These are phyloP conservation scores for Mytilinidion resinicola DNA, from an alignment of 495 filamentous ascomycete genomes.

Conservation along the genomic window DNA sequence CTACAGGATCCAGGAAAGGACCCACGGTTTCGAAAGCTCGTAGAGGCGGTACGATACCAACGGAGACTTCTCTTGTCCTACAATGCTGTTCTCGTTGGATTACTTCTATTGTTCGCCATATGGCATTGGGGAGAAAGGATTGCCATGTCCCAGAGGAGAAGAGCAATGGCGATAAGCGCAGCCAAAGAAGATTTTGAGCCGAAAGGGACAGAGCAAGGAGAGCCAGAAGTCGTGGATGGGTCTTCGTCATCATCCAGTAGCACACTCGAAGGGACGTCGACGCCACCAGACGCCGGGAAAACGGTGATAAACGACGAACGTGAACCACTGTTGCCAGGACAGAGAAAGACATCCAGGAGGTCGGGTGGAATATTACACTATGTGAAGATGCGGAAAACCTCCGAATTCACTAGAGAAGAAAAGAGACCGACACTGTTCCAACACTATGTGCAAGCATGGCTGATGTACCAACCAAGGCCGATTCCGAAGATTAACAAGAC, in stretches of 20 bases:
- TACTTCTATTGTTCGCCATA: constrained; percentile 22
- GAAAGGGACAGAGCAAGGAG: constrained; percentile 1
- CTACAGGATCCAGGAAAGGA: constrained; percentile 18
- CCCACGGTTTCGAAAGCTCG: constrained; percentile 16
- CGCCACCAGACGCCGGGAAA: constrained; percentile 16
- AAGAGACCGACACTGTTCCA: no score
- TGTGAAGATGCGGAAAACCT: no score
- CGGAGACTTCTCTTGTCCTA: constrained; percentile 26
- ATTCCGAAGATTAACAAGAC: constrained; percentile 49
- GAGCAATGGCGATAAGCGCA: not conserved
- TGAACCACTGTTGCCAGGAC: constrained; percentile 12
- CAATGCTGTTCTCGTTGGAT: constrained; percentile 23
- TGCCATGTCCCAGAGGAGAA: not conserved
- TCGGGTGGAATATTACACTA: constrained; percentile 6
- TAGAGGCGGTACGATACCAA: constrained; percentile 26
- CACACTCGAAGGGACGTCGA: constrained; percentile 25
- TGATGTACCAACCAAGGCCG: constrained; percentile 49
- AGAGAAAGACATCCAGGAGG: not conserved
- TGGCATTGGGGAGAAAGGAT: constrained; percentile 25
- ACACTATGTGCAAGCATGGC: constrained; percentile 27
- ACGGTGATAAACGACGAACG: constrained; percentile 15
- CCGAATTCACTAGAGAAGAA: no score
- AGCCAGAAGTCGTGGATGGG: constrained; percentile 1
- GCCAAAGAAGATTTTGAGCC: not conserved
- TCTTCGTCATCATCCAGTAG: constrained; percentile 31